Percentiles rank a stretch among this genome's conserved stretches.
phyloP scores from a whole-genome alignment of 108 stramenopile species.

The Cyclotella baltica region DNA sequence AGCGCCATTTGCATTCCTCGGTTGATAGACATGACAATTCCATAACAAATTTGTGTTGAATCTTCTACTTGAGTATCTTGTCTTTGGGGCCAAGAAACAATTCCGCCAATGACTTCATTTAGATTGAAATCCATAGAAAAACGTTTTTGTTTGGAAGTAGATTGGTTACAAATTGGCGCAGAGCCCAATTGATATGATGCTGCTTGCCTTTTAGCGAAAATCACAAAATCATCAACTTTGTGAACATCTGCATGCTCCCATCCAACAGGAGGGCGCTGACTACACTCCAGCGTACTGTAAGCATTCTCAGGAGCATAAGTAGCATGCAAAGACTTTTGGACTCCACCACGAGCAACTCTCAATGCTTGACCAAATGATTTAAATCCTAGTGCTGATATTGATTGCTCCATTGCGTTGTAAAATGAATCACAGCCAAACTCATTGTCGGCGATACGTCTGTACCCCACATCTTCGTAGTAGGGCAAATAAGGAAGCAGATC shows the following conservation, averaged over 20 bases:
- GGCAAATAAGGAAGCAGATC: slow-evolving; percentile 43
- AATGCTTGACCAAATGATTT: slow-evolving; percentile 49
- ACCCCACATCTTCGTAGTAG: slow-evolving; percentile 46
- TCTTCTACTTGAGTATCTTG: not conserved
- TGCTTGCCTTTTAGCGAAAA: slow-evolving; percentile 24
- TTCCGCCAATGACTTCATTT: slow-evolving; percentile 34
- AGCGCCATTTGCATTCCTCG: slow-evolving; percentile 20
- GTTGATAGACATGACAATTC: slow-evolving; percentile 31
- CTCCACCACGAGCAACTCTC: slow-evolving; percentile 25
- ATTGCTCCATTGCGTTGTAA: slow-evolving; percentile 26
- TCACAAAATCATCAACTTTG: slow-evolving; percentile 42
- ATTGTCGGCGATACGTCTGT: slow-evolving; percentile 20
- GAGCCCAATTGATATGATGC: not conserved
- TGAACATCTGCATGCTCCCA: slow-evolving; percentile 48
- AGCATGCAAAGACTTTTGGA: slow-evolving; percentile 22
- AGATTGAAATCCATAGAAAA: slow-evolving; percentile 13
- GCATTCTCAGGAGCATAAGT: not conserved
- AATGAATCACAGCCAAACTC: slow-evolving; percentile 20
- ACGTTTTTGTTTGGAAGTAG: not conserved
- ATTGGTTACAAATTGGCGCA: not conserved
- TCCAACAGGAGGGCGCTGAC: slow-evolving; percentile 29
- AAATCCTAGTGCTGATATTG: slow-evolving; percentile 33
- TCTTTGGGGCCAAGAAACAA: slow-evolving; percentile 30
- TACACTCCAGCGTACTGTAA: slow-evolving; percentile 12
- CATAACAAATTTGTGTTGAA: slow-evolving; percentile 9